A percentile compares a stretch with the other conserved stretches of the same genome.
phyloP scores from a whole-genome alignment of 208 protist genomes.

The Wallacemonas sp. region DNA sequence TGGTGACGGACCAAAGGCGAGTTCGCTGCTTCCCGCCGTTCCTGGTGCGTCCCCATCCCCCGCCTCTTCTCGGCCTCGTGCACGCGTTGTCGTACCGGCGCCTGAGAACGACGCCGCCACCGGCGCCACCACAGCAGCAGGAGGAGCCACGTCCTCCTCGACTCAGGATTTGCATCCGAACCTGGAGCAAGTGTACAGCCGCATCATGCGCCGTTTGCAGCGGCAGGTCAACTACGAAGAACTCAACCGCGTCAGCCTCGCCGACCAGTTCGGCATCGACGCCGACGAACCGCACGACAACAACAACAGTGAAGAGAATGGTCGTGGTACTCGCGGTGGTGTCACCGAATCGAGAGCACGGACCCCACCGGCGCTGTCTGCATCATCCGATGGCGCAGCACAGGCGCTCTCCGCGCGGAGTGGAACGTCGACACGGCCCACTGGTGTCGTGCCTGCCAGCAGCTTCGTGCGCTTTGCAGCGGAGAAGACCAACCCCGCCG shows the following conservation, averaged over 20 bases:
- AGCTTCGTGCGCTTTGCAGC: slow-evolving; percentile 3
- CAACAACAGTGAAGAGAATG: not conserved
- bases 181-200: slow-evolving; percentile 72
- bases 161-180: slow-evolving; percentile 59
- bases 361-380: too few species aligned
- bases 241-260: slow-evolving; percentile 39
- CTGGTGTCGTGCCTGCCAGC: not conserved
- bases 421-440: too few species aligned
- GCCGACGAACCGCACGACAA: slow-evolving; percentile 22
- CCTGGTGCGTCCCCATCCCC: not conserved
- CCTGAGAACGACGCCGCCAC: not conserved
- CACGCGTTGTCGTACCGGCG: not conserved
- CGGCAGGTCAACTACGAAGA: slow-evolving; percentile 81
- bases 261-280: slow-evolving; percentile 69
- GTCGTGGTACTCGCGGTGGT: not conserved
- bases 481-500: not conserved
- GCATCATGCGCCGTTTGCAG: slow-evolving; percentile 87
- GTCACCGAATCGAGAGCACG: too few species aligned
- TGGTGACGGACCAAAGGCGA: not conserved
- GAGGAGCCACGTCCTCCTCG: not conserved
- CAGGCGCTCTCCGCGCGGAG: too few species aligned
- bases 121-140: not conserved
- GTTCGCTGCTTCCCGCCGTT: not conserved
- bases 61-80: not conserved
- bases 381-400: too few species aligned